These are phyloP conservation scores for Wilcoxina mikolae DNA, from an alignment of 495 filamentous ascomycete species.

Conservation along the genomic window DNA sequence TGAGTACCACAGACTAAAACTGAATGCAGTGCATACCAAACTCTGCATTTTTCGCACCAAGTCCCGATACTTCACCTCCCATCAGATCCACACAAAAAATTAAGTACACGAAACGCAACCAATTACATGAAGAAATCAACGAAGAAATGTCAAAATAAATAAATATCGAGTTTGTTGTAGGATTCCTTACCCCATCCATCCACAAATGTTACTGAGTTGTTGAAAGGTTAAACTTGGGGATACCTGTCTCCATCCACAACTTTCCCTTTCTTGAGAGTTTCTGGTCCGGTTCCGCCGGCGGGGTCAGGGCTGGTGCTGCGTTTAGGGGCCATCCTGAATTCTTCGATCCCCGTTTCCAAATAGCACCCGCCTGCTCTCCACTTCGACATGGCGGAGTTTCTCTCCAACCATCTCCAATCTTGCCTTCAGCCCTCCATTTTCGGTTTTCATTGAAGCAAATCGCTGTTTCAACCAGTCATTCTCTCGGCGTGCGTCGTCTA, in stretches of 20 bases:
- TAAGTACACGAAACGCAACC: neutral
- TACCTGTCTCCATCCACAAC: no score
- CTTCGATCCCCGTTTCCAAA: no score
- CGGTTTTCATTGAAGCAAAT: neutral
- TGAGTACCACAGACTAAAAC: no score
- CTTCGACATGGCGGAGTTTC: neutral
- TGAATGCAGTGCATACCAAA: neutral
- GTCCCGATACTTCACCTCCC: neutral
- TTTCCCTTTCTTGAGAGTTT: no score
- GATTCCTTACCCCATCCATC: no score
- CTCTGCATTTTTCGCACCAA: neutral
- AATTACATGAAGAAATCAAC: neutral
- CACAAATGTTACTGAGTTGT: no score
- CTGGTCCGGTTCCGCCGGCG: no score
- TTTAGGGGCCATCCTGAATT: no score
- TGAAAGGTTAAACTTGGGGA: no score
- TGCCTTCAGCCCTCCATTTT: neutral
- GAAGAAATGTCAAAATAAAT: no score
- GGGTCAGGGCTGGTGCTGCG: no score
- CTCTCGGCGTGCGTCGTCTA: neutral
- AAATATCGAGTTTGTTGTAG: no score
- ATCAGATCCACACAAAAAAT: neutral
- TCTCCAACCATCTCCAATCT: neutral
- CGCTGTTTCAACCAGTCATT: neutral
- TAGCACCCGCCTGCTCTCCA: neutral